Percentiles rank a stretch among this genome's conserved stretches.
These are phyloP conservation scores for Aspergillus ostianus DNA, from an alignment of 495 filamentous ascomycete genomes.

Conservation along the genomic window DNA sequence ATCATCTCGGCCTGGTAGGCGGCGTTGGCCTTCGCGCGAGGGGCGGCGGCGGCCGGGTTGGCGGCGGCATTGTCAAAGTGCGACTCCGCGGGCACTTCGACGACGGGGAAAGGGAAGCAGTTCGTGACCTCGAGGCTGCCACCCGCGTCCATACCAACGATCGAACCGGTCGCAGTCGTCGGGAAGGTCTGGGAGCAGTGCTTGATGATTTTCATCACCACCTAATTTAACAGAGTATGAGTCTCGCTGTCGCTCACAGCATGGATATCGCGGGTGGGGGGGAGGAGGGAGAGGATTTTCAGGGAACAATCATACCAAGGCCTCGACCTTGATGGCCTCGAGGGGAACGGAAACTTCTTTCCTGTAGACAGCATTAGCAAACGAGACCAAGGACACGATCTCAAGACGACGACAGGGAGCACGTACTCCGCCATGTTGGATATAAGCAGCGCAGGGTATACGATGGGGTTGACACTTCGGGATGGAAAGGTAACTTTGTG, in stretches of 20 bases:
- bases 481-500: constrained; percentile 37
- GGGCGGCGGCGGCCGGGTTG: constrained; percentile 80
- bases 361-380: constrained; percentile 25
- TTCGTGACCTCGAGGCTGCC: constrained; percentile 89
- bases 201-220: constrained; percentile 96
- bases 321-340: constrained; percentile 81
- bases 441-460: constrained; percentile 26
- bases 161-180: constrained; percentile 81
- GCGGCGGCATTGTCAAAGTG: constrained; percentile 76
- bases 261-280: constrained; percentile 23
- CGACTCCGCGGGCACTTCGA: constrained; percentile 72
- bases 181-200: constrained; percentile 86
- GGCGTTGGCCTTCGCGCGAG: constrained; percentile 84
- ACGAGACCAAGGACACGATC: constrained; percentile 5
- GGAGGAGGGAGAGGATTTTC: constrained; percentile 32
- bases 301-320: constrained; percentile 57
- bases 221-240: constrained; percentile 45
- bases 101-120: constrained; percentile 87
- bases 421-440: constrained; percentile 50
- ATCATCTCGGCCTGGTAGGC: constrained; percentile 97
- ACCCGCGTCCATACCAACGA: constrained; percentile 89
- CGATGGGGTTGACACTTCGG: constrained; percentile 26
- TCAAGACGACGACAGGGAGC: not conserved
- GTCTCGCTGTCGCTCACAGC: constrained; percentile 9
- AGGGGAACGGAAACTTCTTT: constrained; percentile 51